Evolutionary conservation across 768 basidiomycete genomes (phyloP).

Genomic region (Pleurotus sapidus): DNA sequence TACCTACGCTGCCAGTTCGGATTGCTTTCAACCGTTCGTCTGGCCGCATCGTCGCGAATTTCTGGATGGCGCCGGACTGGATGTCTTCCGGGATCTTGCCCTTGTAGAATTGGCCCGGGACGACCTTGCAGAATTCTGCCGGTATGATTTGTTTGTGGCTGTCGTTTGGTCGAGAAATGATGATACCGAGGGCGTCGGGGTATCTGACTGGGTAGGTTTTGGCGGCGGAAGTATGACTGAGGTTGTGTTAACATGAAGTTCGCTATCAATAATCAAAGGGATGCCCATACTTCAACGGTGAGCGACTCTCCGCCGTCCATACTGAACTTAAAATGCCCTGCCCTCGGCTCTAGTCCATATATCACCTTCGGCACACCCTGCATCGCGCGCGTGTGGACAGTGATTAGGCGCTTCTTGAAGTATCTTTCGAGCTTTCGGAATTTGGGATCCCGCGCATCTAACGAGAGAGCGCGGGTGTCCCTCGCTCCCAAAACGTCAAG

Average conservation of each 20-base stretch:
- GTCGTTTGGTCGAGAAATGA: slow-evolving; percentile 21
- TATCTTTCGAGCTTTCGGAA: slow-evolving; percentile 34
- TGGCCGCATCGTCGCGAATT: slow-evolving; percentile 48
- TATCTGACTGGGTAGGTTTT: slow-evolving; percentile 25
- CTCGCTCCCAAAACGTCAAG: slow-evolving; percentile 21
- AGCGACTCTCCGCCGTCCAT: slow-evolving; percentile 28
- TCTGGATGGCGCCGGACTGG: slow-evolving; percentile 34
- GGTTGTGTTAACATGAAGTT: not conserved
- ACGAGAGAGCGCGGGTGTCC: slow-evolving; percentile 25
- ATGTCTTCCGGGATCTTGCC: slow-evolving; percentile 37
- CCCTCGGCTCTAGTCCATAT: slow-evolving; percentile 29
- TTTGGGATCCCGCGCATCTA: slow-evolving; percentile 15
- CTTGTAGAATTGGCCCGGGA: slow-evolving; percentile 47
- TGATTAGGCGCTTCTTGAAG: slow-evolving; percentile 33
- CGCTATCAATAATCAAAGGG: not conserved
- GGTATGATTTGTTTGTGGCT: slow-evolving; percentile 39
- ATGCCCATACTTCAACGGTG: slow-evolving; percentile 35
- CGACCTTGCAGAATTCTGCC: slow-evolving; percentile 43
- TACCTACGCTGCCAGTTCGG: slow-evolving; percentile 19
- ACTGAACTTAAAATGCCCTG: slow-evolving; percentile 35
- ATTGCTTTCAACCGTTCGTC: slow-evolving; percentile 37
- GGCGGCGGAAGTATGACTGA: slow-evolving; percentile 39
- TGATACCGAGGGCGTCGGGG: slow-evolving; percentile 38
- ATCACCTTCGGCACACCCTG: slow-evolving; percentile 31
- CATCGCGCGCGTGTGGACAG: slow-evolving; percentile 18